Evolutionary conservation across 352 stramenopile species (phyloP).

Genomic region (Globisporangium solare): DNA sequence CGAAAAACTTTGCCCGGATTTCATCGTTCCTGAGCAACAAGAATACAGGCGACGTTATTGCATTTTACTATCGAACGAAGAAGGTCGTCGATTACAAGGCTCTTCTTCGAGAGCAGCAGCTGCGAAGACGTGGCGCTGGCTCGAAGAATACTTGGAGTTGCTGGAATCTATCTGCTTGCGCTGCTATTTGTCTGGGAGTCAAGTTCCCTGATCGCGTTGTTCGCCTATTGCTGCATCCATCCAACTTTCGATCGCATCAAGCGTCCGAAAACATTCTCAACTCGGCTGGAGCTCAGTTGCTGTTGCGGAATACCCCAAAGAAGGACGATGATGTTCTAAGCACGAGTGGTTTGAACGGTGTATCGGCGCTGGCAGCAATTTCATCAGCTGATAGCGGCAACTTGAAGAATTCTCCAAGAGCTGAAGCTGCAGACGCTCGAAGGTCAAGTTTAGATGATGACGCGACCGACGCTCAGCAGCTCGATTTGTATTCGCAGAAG

Average conservation of each 20-base stretch:
- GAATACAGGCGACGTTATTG: constrained; percentile 94
- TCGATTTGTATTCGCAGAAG: constrained; percentile 57
- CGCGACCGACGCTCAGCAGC: constrained; percentile 29
- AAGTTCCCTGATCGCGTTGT: constrained; percentile 67
- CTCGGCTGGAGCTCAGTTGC: constrained; percentile 52
- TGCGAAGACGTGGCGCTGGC: constrained; percentile 69
- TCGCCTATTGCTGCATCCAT: constrained; percentile 65
- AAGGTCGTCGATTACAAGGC: constrained; percentile 97
- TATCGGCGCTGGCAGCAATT: constrained; percentile 1
- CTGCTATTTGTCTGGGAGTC: constrained; percentile 78
- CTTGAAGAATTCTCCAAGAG: neutral
- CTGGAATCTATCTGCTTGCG: constrained; percentile 82
- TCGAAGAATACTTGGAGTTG: constrained; percentile 90
- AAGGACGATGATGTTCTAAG: neutral
- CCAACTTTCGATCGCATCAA: constrained; percentile 84
- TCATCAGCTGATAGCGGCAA: neutral
- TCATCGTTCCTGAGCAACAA: constrained; percentile 94
- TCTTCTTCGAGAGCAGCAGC: constrained; percentile 85
- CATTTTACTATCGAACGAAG: constrained; percentile 98
- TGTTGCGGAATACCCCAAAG: constrained; percentile 28
- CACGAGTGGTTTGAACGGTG: neutral
- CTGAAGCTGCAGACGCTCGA: neutral
- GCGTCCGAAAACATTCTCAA: constrained; percentile 84
- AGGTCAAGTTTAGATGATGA: constrained; percentile 7
- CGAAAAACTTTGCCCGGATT: constrained; percentile 98